Evolutionary conservation across 2,329 filamentous ascomycete species (phyloP).

Genomic region (Seiridium cupressi): DNA sequence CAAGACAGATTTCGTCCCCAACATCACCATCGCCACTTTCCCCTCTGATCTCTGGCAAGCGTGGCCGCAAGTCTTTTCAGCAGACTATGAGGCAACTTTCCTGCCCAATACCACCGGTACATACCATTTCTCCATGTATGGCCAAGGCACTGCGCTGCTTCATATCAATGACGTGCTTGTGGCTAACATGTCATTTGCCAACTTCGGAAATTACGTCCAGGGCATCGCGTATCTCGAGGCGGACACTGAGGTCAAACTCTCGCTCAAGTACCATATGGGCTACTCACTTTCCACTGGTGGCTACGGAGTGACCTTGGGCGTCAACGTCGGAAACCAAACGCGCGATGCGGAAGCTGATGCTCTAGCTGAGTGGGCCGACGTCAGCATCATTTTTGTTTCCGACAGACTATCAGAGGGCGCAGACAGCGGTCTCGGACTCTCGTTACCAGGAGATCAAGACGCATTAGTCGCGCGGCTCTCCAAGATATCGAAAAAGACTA

Average conservation of each 20-base stretch:
- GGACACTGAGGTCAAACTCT: slow-evolving; percentile 9
- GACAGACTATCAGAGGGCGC: slow-evolving; percentile 14
- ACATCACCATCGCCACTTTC: slow-evolving; percentile 14
- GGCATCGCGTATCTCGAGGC: slow-evolving; percentile 11
- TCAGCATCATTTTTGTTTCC: slow-evolving; percentile 16
- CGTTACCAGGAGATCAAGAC: slow-evolving; percentile 9
- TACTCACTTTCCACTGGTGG: slow-evolving; percentile 6
- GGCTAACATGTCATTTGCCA: slow-evolving; percentile 15
- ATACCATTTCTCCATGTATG: slow-evolving; percentile 14
- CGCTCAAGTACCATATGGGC: slow-evolving; percentile 11
- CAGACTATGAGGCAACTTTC: slow-evolving; percentile 12
- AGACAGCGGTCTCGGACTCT: slow-evolving; percentile 14
- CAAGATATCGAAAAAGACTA: neutral
- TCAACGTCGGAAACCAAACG: slow-evolving; percentile 5
- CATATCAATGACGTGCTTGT: slow-evolving; percentile 11
- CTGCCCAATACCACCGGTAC: slow-evolving; percentile 12
- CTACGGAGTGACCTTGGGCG: slow-evolving; percentile 14
- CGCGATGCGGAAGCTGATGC: slow-evolving; percentile 12
- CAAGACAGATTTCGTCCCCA: slow-evolving; percentile 12
- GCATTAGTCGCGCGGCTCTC: slow-evolving; percentile 1
- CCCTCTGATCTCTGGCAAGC: slow-evolving; percentile 13
- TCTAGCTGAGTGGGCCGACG: slow-evolving; percentile 11
- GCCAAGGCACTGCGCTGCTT: slow-evolving; percentile 14
- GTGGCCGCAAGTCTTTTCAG: slow-evolving; percentile 17
- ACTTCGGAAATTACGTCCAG: slow-evolving; percentile 17